Conservation (phyloP, 441 rosid species). For the Erodium chrysanthum region DNA sequence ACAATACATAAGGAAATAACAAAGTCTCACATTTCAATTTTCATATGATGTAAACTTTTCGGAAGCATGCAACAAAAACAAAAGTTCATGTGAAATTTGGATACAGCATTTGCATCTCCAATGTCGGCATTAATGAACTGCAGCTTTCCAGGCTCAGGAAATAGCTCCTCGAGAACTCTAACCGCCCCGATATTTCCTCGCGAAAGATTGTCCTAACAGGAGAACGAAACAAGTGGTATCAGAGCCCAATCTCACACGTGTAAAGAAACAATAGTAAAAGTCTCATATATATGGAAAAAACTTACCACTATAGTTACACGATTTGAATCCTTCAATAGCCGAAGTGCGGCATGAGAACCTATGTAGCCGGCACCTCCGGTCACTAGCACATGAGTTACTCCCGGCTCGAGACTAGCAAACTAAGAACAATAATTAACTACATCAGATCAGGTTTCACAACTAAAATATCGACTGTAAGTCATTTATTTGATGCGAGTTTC, state of each 20-base stretch:
- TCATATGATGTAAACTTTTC: too few relatives aligned
- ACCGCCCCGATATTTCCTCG: conserved; percentile 29
- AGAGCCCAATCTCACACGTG: too few relatives aligned
- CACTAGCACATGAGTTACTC: conserved; percentile 27
- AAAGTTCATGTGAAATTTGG: background rate
- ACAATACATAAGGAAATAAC: conserved; percentile 14
- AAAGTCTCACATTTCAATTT: background rate
- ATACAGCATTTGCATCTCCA: conserved; percentile 28
- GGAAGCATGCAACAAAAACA: background rate
- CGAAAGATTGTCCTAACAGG: conserved; percentile 27
- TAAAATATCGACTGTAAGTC: too few relatives aligned
- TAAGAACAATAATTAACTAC: background rate
- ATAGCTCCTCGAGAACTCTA: conserved; percentile 25
- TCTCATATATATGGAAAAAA: background rate
- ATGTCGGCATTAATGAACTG: conserved; percentile 31
- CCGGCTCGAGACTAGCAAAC: conserved; percentile 12
- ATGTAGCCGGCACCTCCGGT: conserved; percentile 35
- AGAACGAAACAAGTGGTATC: background rate
- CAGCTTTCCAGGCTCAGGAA: conserved; percentile 26
- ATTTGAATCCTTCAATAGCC: conserved; percentile 25
- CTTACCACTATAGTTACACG: conserved; percentile 28
- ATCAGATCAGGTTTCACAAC: too few relatives aligned
- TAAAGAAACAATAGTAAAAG: too few relatives aligned
- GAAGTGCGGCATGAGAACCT: conserved; percentile 31
- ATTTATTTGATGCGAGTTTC: too few relatives aligned